A percentile compares a stretch with the other conserved stretches of the same genome.
phyloP scores from a whole-genome alignment of 2,329 filamentous ascomycete genomes.

The Ascosphaera apis region DNA sequence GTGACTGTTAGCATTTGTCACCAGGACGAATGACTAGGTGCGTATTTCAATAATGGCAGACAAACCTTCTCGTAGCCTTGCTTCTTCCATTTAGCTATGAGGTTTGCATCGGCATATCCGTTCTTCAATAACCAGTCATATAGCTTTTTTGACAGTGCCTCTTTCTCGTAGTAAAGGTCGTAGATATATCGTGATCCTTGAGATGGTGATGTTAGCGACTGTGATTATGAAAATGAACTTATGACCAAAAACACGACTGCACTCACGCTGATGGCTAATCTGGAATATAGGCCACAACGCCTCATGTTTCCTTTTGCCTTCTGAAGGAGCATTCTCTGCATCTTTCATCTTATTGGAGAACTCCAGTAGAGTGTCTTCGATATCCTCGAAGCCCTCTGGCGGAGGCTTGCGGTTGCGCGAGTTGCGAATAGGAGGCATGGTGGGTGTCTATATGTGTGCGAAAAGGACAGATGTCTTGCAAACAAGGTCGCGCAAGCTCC shows the following conservation, averaged over 20 bases:
- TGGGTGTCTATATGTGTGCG: conserved; percentile 3
- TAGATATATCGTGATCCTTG: conserved; percentile 66
- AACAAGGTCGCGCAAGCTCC: too few species aligned
- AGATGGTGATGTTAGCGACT: conserved; percentile 4
- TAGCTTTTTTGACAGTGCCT: conserved; percentile 73
- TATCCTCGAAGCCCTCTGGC: conserved; percentile 42
- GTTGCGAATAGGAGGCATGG: conserved; percentile 38
- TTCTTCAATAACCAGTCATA: conserved; percentile 98
- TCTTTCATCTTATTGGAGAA: conserved; percentile 49
- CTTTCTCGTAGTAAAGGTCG: conserved; percentile 93
- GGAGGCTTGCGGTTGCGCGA: conserved; percentile 39
- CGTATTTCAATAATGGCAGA: conserved; percentile 2
- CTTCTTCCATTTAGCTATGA: conserved; percentile 99
- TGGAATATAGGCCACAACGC: conserved; percentile 95
- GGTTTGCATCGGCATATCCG: conserved; percentile 74
- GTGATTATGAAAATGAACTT: not conserved
- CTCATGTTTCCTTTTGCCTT: conserved; percentile 70
- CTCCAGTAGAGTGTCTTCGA: conserved; percentile 44
- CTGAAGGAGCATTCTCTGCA: conserved; percentile 65
- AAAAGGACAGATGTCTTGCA: not conserved
- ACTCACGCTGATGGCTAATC: conserved; percentile 71
- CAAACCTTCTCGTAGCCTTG: conserved; percentile 88
- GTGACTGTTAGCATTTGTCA: not conserved
- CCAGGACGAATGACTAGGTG: not conserved
- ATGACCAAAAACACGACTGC: not conserved